Evolutionary conservation across 495 filamentous ascomycete genomes (phyloP), one percentile per base, ranked within the genome.

Genomic region (Penicillium manginii): DNA sequence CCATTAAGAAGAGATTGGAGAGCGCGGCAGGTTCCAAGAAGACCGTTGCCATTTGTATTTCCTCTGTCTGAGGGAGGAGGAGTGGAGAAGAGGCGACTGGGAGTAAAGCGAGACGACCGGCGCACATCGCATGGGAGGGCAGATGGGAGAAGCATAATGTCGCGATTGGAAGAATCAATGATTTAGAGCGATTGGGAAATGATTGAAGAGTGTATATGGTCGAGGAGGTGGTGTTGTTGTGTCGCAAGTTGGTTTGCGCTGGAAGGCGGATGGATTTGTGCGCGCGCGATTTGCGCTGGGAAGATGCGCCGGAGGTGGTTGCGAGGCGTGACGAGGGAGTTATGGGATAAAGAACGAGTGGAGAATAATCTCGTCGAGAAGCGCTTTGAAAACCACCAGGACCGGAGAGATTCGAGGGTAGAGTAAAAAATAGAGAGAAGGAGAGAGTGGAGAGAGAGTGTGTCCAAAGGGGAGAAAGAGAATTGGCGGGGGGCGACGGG

Each of bases 141-240:
- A 12, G 88, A 90, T 48, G 87, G 88, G 61, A 91, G 84, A 50
- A 91, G 69, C 89, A 91, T 91, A 48, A 7, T 73, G 64, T 61
- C 46, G 63, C 39, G 50, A 40, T 35, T 32, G 17, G 45, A 33
- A 37, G 35, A 37, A 49, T n/a, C 40, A 21, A 17, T 54, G 39
- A n/a, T 52, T 12, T 7, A 31, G 35, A 50, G 59, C 19, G 55
- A 35, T 33, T 22, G 35, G 42, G 7, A n/a, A 43, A n/a, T 43
- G 40, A 4, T 11, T 37, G 48, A 48, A 32, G 23, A 50, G 40
- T 37, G 23, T 60, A 47, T 8, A 51, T 48, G 26, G 11, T 52
- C 23, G 54, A 45, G 50, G 52, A 40, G 21, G 55, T 40, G 48
- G 50, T 26, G 33, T 59, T 50, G 52, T 49, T 57, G 47, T 33